These are phyloP conservation scores for Cladosporium sphaerospermum DNA, from an alignment of 2,329 filamentous ascomycete species.

Conservation along the genomic window DNA sequence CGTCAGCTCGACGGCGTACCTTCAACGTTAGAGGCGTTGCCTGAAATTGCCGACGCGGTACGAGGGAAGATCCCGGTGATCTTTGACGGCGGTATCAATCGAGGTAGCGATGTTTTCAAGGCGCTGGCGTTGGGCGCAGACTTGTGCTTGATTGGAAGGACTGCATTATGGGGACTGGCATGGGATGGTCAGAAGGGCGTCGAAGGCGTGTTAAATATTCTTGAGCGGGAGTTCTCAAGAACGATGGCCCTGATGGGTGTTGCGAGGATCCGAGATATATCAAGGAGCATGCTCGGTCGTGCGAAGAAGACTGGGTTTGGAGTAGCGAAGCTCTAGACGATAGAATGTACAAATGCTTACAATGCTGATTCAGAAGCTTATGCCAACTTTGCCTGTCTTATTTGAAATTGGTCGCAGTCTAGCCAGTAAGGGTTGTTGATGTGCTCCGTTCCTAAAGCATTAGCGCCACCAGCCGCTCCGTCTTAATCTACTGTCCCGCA, in stretches of 20 bases:
- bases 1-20: conserved; percentile 11
- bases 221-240: conserved; percentile 15
- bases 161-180: conserved; percentile 14
- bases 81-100: conserved; percentile 52
- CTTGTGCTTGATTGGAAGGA: conserved; percentile 27
- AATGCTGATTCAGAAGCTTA: too few species aligned
- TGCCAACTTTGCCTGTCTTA: too few species aligned
- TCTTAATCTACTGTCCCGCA: too few species aligned
- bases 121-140: conserved; percentile 46
- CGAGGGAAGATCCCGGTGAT: conserved; percentile 51
- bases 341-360: too few species aligned
- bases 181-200: conserved; percentile 15
- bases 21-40: conserved; percentile 20
- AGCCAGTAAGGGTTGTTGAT: too few species aligned
- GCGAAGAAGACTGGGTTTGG: conserved; percentile 7
- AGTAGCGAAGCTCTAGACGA: conserved; percentile 7
- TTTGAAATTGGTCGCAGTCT: too few species aligned
- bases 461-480: too few species aligned
- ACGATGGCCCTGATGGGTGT: conserved; percentile 22
- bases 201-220: conserved; percentile 12
- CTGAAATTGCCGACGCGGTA: conserved; percentile 39
- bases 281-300: conserved; percentile 7
- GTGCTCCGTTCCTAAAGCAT: too few species aligned
- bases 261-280: conserved; percentile 17
- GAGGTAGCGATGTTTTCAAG: conserved; percentile 52